These are phyloP conservation scores for Hemileccinum impolitum DNA, from an alignment of 768 basidiomycete species.

Conservation along the genomic window DNA sequence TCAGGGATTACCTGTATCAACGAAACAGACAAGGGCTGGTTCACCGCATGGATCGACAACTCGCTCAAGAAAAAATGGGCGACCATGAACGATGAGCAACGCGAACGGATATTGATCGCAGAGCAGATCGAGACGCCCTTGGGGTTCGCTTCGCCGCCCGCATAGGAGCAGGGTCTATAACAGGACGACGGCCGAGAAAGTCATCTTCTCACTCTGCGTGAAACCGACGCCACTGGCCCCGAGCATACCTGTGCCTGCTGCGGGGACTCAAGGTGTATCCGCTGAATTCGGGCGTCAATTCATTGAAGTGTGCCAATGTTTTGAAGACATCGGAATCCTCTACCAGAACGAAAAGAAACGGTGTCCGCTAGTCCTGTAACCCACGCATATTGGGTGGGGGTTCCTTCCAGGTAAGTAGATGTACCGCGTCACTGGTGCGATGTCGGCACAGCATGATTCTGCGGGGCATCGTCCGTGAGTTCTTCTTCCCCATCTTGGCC, in stretches of 20 bases:
- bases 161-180: conserved; percentile 56
- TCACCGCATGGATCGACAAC: conserved; percentile 95
- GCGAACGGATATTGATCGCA: conserved; percentile 83
- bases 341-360: conserved; percentile 57
- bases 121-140: conserved; percentile 74
- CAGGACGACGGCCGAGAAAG: conserved; percentile 73
- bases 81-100: conserved; percentile 90
- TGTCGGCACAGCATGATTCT: conserved; percentile 54
- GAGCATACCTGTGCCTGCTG: conserved; percentile 32
- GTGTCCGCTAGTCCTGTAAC: conserved; percentile 76
- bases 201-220: conserved; percentile 67
- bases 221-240: conserved; percentile 41
- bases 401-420: not conserved
- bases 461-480: conserved; percentile 78
- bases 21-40: conserved; percentile 99
- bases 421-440: conserved; percentile 40
- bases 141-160: conserved; percentile 36
- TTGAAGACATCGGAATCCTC: conserved; percentile 53
- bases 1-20: conserved; percentile 87
- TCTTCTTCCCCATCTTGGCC: conserved; percentile 89
- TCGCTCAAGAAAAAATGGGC: conserved; percentile 93
- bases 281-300: conserved; percentile 42
- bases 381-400: not conserved
- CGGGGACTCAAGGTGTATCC: conserved; percentile 59
- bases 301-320: conserved; percentile 70